A percentile compares a stretch with the other conserved stretches of the same genome.
Evolutionary conservation across 306 rosid genomes (phyloP).

Genomic region (Betula pendula): DNA sequence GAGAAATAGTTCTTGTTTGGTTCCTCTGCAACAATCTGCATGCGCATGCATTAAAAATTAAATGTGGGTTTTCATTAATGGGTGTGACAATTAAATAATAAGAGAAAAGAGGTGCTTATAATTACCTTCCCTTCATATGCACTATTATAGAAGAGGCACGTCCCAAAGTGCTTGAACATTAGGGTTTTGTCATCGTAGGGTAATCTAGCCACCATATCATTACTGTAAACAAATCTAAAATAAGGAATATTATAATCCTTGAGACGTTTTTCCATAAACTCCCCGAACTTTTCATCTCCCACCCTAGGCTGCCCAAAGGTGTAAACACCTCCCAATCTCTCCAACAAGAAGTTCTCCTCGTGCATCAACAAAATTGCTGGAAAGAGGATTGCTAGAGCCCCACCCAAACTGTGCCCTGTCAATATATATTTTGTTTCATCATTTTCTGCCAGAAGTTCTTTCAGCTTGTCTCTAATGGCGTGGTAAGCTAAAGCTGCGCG

Average conservation of each 20-base stretch:
- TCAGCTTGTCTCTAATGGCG: slow-evolving; percentile 42
- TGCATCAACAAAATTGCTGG: slow-evolving; percentile 51
- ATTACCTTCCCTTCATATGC: slow-evolving; percentile 49
- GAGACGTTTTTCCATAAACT: slow-evolving; percentile 51
- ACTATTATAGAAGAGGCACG: slow-evolving; percentile 59
- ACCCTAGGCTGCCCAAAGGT: slow-evolving; percentile 95
- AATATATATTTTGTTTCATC: slow-evolving; percentile 44
- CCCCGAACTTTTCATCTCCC: slow-evolving; percentile 51
- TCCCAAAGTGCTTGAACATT: slow-evolving; percentile 80
- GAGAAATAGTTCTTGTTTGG: slow-evolving; percentile 71
- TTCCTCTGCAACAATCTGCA: slow-evolving; percentile 65
- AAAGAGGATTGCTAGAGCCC: slow-evolving; percentile 59
- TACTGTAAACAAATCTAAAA: slow-evolving; percentile 68
- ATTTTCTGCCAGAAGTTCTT: slow-evolving; percentile 32
- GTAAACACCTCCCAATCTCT: slow-evolving; percentile 67
- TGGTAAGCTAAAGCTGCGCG: slow-evolving; percentile 56
- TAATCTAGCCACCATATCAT: slow-evolving; percentile 73
- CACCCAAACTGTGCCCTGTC: slow-evolving; percentile 74
- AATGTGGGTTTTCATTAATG: background rate
- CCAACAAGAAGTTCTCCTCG: slow-evolving; percentile 50
- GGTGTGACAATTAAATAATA: background rate
- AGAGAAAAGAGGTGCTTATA: too few relatives aligned
- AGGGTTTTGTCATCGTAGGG: slow-evolving; percentile 62
- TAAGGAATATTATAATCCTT: slow-evolving; percentile 47
- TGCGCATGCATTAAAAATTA: too few relatives aligned